Base-by-base conservation (phyloP, 352 stramenopile species). In the Phytophthora vignae region DNA sequence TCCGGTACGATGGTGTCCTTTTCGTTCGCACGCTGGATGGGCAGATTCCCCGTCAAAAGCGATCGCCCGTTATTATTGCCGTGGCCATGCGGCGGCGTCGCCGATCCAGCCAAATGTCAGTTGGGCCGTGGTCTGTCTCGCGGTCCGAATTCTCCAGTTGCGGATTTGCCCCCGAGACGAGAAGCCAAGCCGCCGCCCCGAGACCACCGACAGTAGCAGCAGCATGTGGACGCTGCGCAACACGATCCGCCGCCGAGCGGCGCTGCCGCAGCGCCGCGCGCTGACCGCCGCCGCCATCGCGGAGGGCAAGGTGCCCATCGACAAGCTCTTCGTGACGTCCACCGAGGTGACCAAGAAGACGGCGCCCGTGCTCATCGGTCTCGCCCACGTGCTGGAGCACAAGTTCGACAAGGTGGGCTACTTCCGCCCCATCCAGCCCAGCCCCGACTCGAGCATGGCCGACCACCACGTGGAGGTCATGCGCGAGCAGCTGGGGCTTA, bases 401-500 rank as follows among this genome's bases (percentile, higher is more conserved):
- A 93, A 93, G 59, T 93, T 88, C 68, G 49, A 68, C 19, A 82
- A 69, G 6, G 86, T 95, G 15, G 88, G 88, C 22, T 95, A 93
- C 74, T 95, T 95, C 67, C 88, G 88, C 15, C 88, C 88, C 14
- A 91, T 95, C 38, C 78, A 86, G 57, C 88, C 88, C 11, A 67
- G 74, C 17, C 10, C 33, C 3, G 54, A 69, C 19, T 79, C 73
- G 1, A 62, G 63, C 10, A 67, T 78, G 17, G 57, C 60, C 3
- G 88, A 95, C 73, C 83, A 91, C 76, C 88, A 95, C 60, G 56
- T 93, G n/a, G 79, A 91, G 49, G 68, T 95, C 14, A 84, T 95
- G 82, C 67, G 80, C 38, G 78, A 79, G 59, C 77, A 92, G 55
- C 74, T 95, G 21, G 81, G 85, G 33, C 72, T 95, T 0, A 49